A percentile compares a stretch with the other conserved stretches of the same genome.
Evolutionary conservation across 208 protist species (phyloP).

Genomic region (Leishmania braziliensis): DNA sequence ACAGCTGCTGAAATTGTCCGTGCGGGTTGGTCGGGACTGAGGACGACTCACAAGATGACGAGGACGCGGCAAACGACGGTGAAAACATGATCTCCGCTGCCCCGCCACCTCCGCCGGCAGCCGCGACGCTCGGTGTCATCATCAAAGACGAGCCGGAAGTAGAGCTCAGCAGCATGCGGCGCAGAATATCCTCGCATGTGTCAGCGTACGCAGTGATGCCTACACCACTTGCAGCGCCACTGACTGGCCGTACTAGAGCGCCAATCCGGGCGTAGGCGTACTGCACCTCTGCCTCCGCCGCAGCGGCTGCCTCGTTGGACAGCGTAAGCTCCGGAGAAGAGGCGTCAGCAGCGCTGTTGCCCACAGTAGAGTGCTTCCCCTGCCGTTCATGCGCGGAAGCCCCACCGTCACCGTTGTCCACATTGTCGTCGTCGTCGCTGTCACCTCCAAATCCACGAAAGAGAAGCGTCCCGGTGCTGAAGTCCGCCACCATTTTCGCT

Average conservation of each 20-base stretch:
- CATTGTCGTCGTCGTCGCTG: conserved; percentile 41
- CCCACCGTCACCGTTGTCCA: conserved; percentile 1
- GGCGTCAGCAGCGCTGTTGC: not conserved
- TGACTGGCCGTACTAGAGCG: not conserved
- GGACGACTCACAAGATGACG: not conserved
- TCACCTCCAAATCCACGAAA: conserved; percentile 68
- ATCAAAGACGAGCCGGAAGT: conserved; percentile 22
- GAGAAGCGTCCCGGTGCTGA: conserved; percentile 72
- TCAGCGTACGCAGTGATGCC: not conserved
- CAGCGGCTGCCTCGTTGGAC: conserved; percentile 22
- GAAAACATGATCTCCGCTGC: not conserved
- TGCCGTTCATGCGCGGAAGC: not conserved
- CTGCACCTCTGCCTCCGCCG: conserved; percentile 35
- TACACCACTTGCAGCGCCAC: not conserved
- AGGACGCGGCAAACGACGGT: not conserved
- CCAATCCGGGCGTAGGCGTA: conserved; percentile 27
- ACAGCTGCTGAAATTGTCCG: conserved; percentile 17
- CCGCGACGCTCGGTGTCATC: conserved; percentile 8
- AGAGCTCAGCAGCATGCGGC: conserved; percentile 31
- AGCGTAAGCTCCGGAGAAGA: not conserved
- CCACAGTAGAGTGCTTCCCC: not conserved
- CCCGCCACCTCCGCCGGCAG: not conserved
- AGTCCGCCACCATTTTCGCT: conserved; percentile 61
- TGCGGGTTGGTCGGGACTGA: not conserved
- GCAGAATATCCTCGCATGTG: conserved; percentile 28